These are phyloP conservation scores for Nicotiana paniculata DNA, from an alignment of 257 asterid species.

Conservation along the genomic window DNA sequence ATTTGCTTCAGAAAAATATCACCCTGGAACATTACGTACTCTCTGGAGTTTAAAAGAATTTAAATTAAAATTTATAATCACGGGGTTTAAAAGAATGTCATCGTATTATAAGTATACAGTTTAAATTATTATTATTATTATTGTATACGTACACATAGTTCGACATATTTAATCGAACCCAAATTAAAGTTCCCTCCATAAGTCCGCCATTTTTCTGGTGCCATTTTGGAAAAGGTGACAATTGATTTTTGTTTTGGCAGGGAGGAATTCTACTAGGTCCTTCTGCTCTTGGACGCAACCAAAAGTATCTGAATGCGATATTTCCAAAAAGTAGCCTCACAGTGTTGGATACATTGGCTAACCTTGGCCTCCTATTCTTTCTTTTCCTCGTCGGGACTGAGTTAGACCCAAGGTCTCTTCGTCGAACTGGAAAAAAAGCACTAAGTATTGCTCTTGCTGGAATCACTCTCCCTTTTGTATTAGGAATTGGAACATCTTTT, in stretches of 20 bases:
- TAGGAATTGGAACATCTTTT: conserved; percentile 25
- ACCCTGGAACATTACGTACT: neutral
- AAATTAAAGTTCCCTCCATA: neutral
- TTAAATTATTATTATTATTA: neutral
- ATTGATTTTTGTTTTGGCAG: neutral
- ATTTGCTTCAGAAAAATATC: neutral
- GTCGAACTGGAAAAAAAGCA: conserved; percentile 13
- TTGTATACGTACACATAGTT: neutral
- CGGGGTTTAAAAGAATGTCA: neutral
- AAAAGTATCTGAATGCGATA: conserved; percentile 5
- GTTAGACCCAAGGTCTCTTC: conserved; percentile 19
- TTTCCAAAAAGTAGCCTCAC: conserved; percentile 25
- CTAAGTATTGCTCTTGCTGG: conserved; percentile 28
- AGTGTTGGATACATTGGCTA: conserved; percentile 34
- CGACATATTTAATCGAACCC: neutral
- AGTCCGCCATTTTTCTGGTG: neutral
- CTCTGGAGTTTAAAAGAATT: too few species aligned
- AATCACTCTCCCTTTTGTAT: conserved; percentile 20
- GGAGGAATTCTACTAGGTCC: conserved; percentile 30
- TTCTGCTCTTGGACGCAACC: conserved; percentile 23
- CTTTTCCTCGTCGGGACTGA: conserved; percentile 29
- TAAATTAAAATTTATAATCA: neutral
- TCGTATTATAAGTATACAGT: neutral
- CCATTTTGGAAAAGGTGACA: neutral
- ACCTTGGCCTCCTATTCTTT: conserved; percentile 29